Percentiles rank a stretch among this genome's conserved stretches.
Evolutionary conservation across 768 basidiomycete species (phyloP).

Genomic region (Leccinellum albellum): DNA sequence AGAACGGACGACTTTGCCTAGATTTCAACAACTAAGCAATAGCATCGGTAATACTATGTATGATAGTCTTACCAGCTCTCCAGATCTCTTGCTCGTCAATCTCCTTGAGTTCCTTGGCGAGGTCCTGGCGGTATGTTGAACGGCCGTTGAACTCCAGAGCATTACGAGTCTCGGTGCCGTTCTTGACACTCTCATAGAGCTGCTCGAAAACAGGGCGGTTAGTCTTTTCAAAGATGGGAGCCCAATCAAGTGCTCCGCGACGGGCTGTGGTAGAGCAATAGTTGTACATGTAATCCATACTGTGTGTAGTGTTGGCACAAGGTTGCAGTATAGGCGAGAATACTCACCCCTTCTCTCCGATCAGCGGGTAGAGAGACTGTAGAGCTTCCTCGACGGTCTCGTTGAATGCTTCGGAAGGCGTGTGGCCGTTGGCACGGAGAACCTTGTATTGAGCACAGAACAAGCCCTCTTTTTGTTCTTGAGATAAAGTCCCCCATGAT

Average conservation of each 20-base stretch:
- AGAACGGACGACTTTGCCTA: slow-evolving; percentile 86
- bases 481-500: background rate
- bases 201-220: slow-evolving; percentile 93
- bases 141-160: slow-evolving; percentile 95
- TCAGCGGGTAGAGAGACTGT: slow-evolving; percentile 94
- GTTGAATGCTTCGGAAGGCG: slow-evolving; percentile 98
- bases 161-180: slow-evolving; percentile 97
- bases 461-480: slow-evolving; percentile 69
- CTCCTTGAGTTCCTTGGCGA: slow-evolving; percentile 86
- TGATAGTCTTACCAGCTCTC: slow-evolving; percentile 67
- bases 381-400: slow-evolving; percentile 99
- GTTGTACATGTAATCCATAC: slow-evolving; percentile 99
- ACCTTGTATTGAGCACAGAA: slow-evolving; percentile 99
- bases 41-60: background rate
- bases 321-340: background rate
- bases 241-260: slow-evolving; percentile 99
- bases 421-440: slow-evolving; percentile 93
- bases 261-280: slow-evolving; percentile 99
- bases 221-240: slow-evolving; percentile 91
- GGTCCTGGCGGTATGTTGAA: slow-evolving; percentile 87
- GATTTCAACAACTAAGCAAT: slow-evolving; percentile 3
- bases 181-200: slow-evolving; percentile 90
- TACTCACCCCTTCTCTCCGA: slow-evolving; percentile 86
- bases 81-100: slow-evolving; percentile 99
- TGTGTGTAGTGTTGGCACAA: slow-evolving; percentile 27